These are phyloP conservation scores for Hypoxylon sp. DNA, from an alignment of 2,329 filamentous ascomycete species.

Conservation along the genomic window DNA sequence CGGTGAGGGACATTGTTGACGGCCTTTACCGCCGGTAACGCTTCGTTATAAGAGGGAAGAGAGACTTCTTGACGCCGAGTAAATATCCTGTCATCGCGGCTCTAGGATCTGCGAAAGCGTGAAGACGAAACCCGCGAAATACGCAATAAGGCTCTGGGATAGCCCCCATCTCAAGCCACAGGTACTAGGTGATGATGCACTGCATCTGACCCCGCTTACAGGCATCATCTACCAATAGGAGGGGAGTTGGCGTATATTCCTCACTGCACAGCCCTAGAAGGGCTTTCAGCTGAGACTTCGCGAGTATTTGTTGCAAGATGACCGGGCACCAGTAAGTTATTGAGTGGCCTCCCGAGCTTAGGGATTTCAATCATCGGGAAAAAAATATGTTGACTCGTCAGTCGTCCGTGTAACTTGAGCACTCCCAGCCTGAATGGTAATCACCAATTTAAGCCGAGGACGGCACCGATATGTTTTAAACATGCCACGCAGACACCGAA, in stretches of 20 bases:
- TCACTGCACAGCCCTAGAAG: slow-evolving; percentile 1
- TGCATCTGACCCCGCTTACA: slow-evolving; percentile 6
- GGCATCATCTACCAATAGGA: slow-evolving; percentile 7
- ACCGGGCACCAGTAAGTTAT: not conserved
- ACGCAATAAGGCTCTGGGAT: not conserved
- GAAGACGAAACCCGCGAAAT: not conserved
- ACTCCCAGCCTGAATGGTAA: not conserved
- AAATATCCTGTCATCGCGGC: not conserved
- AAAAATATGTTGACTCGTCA: not conserved
- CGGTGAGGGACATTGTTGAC: slow-evolving; percentile 11
- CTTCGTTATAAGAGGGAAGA: not conserved
- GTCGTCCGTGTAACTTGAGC: not conserved
- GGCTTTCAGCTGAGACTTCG: not conserved
- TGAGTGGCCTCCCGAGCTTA: not conserved
- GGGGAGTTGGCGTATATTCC: not conserved
- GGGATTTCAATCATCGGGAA: not conserved
- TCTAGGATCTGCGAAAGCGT: not conserved
- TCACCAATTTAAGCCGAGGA: not conserved
- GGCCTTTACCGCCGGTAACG: not conserved
- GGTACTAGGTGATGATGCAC: not conserved
- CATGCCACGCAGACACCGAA: not conserved
- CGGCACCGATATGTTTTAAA: not conserved
- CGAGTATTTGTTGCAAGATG: not conserved
- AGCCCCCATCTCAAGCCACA: not conserved
- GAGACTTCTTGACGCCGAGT: not conserved